Base-by-base conservation (phyloP, 129 eudicot species). In the Artemisia tridentata region DNA sequence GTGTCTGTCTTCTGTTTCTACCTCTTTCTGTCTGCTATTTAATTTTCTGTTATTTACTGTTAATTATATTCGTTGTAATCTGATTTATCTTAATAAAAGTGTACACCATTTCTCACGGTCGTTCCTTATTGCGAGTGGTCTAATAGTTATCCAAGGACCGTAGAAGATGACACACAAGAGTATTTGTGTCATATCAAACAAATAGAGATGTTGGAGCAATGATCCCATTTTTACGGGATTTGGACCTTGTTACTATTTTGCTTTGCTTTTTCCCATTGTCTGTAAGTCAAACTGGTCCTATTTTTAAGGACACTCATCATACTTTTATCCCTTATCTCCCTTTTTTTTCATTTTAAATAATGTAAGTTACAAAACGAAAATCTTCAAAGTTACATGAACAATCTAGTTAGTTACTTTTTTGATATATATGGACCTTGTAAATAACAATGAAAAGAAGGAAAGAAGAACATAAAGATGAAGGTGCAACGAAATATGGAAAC, bases 171-270 rank as follows among this genome's bases (percentile, higher is more conserved):
- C 49, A 49, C 61, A 61, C 61, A 47, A 72, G 73, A 16, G 49
- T 29, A 61, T 49, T 61, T 48, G 69, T 60, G 80, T 77, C 76
- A 69, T 38, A 43, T 69, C 69, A 76, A 76, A 18, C 60, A 11
- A 21, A 29, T 60, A 48, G 70, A 60, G 75, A 60, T 59, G 80
- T 76, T 76, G 80, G 75, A 76, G 75, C 80, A 69, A 76, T 69
- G 81, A 77, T 77, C 81, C 81, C 76, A 51, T 2, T 77, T 77
- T 77, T 55, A 77, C 70, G 81, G 81, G 81, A 77, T 77, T 72
- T 77, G 65, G 72, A 58, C 34, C 72, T 77, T 47, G 10, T 69
- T 77, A 52, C 81, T 63, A 43, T 29, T 73, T 73, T 48, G 52
- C 69, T 64, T 70, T 67, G 70, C 76, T 75, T 67, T 68, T 55